These are phyloP conservation scores for Aegilops speltoides DNA, from an alignment of 176 grass and related monocot species.

Conservation along the genomic window DNA sequence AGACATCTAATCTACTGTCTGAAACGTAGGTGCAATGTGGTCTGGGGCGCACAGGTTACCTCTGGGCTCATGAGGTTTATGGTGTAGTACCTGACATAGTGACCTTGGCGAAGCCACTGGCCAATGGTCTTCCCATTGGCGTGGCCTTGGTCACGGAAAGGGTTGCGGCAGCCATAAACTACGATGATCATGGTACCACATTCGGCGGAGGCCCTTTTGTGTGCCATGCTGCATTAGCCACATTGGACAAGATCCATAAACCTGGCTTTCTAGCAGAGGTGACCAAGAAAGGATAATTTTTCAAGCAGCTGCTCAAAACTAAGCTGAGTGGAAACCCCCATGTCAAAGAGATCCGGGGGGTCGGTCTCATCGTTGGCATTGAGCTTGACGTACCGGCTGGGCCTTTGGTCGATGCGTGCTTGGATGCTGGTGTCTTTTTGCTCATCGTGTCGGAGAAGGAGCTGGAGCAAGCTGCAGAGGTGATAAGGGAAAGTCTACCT, in stretches of 20 bases:
- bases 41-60: constrained; percentile 68
- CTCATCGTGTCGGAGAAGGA: constrained; percentile 55
- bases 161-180: constrained; percentile 59
- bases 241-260: constrained; percentile 67
- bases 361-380: constrained; percentile 67
- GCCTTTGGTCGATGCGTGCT: constrained; percentile 57
- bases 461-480: constrained; percentile 55
- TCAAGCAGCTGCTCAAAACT: constrained; percentile 61
- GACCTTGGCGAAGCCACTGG: constrained; percentile 84
- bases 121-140: constrained; percentile 67
- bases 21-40: constrained; percentile 73
- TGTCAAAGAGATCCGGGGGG: constrained; percentile 28
- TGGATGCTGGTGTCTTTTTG: constrained; percentile 68
- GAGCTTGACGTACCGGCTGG: constrained; percentile 51
- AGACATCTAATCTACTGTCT: background rate
- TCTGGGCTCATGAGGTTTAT: constrained; percentile 70
- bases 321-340: constrained; percentile 58
- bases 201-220: constrained; percentile 65
- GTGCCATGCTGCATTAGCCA: constrained; percentile 59
- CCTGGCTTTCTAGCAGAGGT: constrained; percentile 64
- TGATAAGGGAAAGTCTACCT: constrained; percentile 65
- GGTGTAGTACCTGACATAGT: constrained; percentile 65
- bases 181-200: constrained; percentile 80
- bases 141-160: constrained; percentile 61
- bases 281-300: constrained; percentile 51